These are phyloP conservation scores for Xylariaceae sp. DNA, from an alignment of 2,329 filamentous ascomycete genomes.

Conservation along the genomic window DNA sequence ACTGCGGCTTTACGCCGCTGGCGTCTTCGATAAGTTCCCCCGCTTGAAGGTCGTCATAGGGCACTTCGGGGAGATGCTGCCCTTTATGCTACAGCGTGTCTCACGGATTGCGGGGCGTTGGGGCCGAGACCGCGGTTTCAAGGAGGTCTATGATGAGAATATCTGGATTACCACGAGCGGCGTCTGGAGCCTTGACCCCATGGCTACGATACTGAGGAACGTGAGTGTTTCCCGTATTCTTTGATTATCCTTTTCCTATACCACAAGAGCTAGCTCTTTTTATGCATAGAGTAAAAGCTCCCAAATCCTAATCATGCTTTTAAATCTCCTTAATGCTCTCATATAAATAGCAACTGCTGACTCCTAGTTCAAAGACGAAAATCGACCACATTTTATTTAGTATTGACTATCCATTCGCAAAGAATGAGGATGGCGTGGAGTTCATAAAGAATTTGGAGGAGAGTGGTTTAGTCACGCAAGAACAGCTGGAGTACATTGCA, in stretches of 20 bases:
- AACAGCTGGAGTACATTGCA: conserved; percentile 49
- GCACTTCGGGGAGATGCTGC: conserved; percentile 54
- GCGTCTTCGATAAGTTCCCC: conserved; percentile 45
- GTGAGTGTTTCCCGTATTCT: neutral
- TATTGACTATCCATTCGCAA: conserved; percentile 62
- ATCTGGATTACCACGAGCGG: conserved; percentile 64
- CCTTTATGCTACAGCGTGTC: conserved; percentile 60
- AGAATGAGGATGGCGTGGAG: conserved; percentile 53
- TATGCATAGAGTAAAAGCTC: no score
- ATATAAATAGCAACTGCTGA: conserved; percentile 20
- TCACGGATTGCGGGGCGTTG: conserved; percentile 11
- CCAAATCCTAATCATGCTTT: no score
- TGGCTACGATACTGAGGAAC: conserved; percentile 52
- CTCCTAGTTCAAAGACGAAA: conserved; percentile 46
- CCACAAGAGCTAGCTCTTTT: no score
- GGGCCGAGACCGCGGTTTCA: conserved; percentile 44
- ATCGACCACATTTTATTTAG: conserved; percentile 61
- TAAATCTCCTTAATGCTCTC: neutral
- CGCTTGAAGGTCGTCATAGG: conserved; percentile 48
- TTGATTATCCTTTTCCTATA: neutral
- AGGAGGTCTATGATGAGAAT: conserved; percentile 60
- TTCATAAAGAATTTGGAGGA: conserved; percentile 55
- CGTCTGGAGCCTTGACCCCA: conserved; percentile 54
- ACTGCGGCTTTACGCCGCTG: conserved; percentile 36
- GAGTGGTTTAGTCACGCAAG: conserved; percentile 55